phyloP scores from a whole-genome alignment of 768 basidiomycete genomes.

The Pleurotus tuber-regium region DNA sequence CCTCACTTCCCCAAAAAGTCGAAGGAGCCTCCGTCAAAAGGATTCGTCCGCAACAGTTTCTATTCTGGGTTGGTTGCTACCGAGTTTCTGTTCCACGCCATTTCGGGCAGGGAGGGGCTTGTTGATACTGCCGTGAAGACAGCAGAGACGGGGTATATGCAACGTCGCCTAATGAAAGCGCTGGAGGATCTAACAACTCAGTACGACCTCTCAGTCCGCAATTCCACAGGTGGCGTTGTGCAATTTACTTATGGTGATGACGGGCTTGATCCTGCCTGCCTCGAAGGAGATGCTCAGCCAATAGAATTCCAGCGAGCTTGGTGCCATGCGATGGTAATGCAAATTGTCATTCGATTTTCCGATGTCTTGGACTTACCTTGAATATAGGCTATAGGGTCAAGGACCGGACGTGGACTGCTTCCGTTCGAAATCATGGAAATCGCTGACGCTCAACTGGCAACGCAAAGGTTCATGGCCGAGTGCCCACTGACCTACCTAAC shows the following conservation, averaged over 20 bases:
- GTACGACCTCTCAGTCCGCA: slow-evolving; percentile 94
- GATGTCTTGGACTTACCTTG: background rate
- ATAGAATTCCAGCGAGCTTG: slow-evolving; percentile 87
- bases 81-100: slow-evolving; percentile 98
- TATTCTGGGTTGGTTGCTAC: slow-evolving; percentile 89
- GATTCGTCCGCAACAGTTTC: slow-evolving; percentile 98
- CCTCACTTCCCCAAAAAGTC: slow-evolving; percentile 99
- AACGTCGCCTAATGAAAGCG: slow-evolving; percentile 97
- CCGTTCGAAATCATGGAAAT: slow-evolving; percentile 86
- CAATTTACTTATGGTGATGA: slow-evolving; percentile 98
- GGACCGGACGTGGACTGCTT: slow-evolving; percentile 62
- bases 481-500: slow-evolving; percentile 71
- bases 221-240: slow-evolving; percentile 91
- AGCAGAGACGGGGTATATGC: slow-evolving; percentile 99
- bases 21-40: slow-evolving; percentile 93
- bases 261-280: slow-evolving; percentile 92
- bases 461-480: slow-evolving; percentile 59
- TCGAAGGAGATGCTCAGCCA: slow-evolving; percentile 91
- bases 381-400: slow-evolving; percentile 59
- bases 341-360: background rate
- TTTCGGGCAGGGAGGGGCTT: slow-evolving; percentile 96
- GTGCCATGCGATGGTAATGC: slow-evolving; percentile 73
- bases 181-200: slow-evolving; percentile 95
- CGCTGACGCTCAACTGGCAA: slow-evolving; percentile 58
- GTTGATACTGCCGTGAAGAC: slow-evolving; percentile 99